Base-by-base conservation (phyloP, 202 grass and related monocot genomes). In the Saccharum hybrid region DNA sequence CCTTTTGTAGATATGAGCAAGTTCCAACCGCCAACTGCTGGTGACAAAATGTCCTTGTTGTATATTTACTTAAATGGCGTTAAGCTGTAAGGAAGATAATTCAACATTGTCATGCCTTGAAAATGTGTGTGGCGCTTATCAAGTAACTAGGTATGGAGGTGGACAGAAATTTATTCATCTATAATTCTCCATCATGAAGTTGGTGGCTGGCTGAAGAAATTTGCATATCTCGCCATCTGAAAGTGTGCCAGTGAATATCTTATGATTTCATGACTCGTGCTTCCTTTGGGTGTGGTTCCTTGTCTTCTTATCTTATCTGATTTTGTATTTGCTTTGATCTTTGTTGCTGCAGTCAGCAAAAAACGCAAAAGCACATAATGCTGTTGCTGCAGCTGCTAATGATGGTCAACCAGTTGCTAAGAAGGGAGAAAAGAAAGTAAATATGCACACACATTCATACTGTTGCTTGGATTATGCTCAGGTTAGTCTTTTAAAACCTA, bases 381-480 rank as follows among this genome's bases (percentile, higher is more conserved):
- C 81, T 71, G 96, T 93, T 2, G 92, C 86, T 28, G 90, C 92
- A 62, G 91, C 87, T 72, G 65, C 91, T 3, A 79, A 56, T 69
- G 87, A 94, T 82, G 68, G 83, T 66, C 92, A 82, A 74, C 42
- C 86, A 82, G 66, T 19, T 34, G 46, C 66, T 60, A 98, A 96
- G n/a, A n/a, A n/a, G 84, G 96, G 96, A 78, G 96, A 98, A 72
- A 91, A 96, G 75, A 98, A 98, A 92, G 78, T 92, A 68, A 98
- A 96, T 75, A 49, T 98, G 49, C 93, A 98, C 76, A 98, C 93
- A 68, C 93, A 98, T 90, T 99, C 96, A 0, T 99, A 96, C 68
- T 99, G 96, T 81, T 99, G 93, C 76, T 89, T 99, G 89, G 96
- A 99, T 81, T 99, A 99, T 84, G 93, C 96, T 80, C 96, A 96